Evolutionary conservation across 78 protist genomes (phyloP).

Genomic region (Polysphondylium violaceum): DNA sequence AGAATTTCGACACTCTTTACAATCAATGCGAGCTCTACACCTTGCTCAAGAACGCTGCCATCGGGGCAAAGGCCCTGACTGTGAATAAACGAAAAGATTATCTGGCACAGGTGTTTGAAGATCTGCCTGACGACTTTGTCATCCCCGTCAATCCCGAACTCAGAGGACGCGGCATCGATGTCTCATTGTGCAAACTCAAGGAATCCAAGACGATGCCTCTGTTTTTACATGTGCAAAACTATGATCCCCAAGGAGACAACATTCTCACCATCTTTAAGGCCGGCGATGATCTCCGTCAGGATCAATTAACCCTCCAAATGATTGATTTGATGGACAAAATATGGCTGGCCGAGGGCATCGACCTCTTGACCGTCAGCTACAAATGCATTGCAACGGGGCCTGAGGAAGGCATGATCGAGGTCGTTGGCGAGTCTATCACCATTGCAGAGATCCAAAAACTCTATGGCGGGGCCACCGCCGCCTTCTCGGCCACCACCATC

Average conservation of each 20-base stretch:
- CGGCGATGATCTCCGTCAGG: constrained; percentile 93
- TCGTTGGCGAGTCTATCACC: constrained; percentile 87
- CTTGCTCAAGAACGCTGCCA: constrained; percentile 27
- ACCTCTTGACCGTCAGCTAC: constrained; percentile 83
- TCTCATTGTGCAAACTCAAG: constrained; percentile 84
- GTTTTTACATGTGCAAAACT: constrained; percentile 72
- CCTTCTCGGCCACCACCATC: constrained; percentile 83
- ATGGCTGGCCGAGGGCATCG: constrained; percentile 76
- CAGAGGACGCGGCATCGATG: constrained; percentile 44
- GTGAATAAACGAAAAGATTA: constrained; percentile 38
- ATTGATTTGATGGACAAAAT: constrained; percentile 82
- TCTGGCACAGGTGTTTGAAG: neutral
- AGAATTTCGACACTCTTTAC: constrained; percentile 15
- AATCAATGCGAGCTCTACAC: constrained; percentile 29
- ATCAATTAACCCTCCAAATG: constrained; percentile 93
- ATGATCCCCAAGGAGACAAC: constrained; percentile 72
- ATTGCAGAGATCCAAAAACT: constrained; percentile 83
- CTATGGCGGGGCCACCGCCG: constrained; percentile 87
- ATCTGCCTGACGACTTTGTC: constrained; percentile 32
- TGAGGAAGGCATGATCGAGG: constrained; percentile 85
- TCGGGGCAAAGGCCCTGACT: constrained; percentile 14
- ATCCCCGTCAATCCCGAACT: constrained; percentile 34
- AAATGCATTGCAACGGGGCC: constrained; percentile 84
- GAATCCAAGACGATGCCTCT: constrained; percentile 90
- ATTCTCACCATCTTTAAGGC: constrained; percentile 56